A percentile compares a stretch with the other conserved stretches of the same genome.
Conservation (phyloP, 305 asterid species). For the Fraxinus velutina region DNA sequence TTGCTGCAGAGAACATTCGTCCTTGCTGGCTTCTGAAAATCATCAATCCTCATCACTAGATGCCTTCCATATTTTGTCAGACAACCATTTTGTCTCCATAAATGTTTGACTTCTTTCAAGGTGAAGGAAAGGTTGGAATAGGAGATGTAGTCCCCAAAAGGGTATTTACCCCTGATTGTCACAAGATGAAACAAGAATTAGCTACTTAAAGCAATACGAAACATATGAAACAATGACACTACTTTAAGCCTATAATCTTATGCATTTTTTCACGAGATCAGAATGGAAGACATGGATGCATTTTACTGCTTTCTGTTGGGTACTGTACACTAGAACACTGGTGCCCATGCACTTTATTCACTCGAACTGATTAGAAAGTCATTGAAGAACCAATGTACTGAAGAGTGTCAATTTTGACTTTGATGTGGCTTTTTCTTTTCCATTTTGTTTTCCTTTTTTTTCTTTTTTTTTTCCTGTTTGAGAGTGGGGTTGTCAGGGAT, state of each 20-base stretch:
- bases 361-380: neutral
- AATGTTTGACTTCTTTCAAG: constrained; percentile 80
- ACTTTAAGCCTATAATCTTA: neutral
- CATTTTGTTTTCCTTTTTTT: neutral
- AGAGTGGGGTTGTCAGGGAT: neutral
- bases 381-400: neutral
- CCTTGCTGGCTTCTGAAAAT: constrained; percentile 73
- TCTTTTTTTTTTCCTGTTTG: neutral
- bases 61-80: constrained; percentile 66
- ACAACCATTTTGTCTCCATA: constrained; percentile 84
- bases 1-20: constrained; percentile 82
- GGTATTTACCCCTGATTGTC: constrained; percentile 69
- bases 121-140: constrained; percentile 80
- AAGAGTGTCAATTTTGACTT: neutral
- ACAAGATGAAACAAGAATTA: constrained; percentile 19
- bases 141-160: constrained; percentile 77
- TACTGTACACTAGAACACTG: neutral
- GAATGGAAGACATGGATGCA: neutral
- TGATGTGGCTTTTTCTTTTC: neutral
- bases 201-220: neutral
- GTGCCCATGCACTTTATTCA: neutral
- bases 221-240: neutral
- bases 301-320: neutral
- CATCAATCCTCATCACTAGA: constrained; percentile 79
- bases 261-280: neutral